Evolutionary conservation across 2,329 filamentous ascomycete species (phyloP).

Genomic region (Alternaria novae-zelandiae): DNA sequence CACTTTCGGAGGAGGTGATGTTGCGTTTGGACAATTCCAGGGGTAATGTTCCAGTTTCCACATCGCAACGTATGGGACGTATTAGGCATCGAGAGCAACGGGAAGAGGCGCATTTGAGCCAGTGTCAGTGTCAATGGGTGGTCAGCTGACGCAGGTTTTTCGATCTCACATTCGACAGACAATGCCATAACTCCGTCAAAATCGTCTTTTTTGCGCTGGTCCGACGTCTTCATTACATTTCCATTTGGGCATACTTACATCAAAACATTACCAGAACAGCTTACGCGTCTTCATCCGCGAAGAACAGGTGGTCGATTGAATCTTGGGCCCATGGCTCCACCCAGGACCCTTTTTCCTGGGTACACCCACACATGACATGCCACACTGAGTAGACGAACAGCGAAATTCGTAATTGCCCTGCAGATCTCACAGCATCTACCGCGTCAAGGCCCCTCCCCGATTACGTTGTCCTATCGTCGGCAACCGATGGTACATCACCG

Average conservation of each 20-base stretch:
- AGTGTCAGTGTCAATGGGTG: constrained; percentile 32
- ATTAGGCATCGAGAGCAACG: neutral
- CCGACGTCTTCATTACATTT: neutral
- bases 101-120: neutral
- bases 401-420: neutral
- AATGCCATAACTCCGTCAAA: neutral
- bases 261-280: neutral
- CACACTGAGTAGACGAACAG: neutral
- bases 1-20: neutral
- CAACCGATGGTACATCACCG: neutral
- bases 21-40: constrained; percentile 10
- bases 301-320: neutral
- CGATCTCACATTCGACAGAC: neutral
- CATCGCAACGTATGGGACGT: neutral
- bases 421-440: neutral
- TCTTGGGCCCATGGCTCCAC: neutral
- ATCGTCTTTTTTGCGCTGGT: neutral
- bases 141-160: neutral
- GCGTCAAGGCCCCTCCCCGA: neutral
- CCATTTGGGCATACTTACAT: neutral
- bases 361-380: neutral
- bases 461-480: neutral
- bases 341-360: neutral
- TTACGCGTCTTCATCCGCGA: neutral
- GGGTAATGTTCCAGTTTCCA: neutral